Evolutionary conservation across 73 alveolate genomes (phyloP).

Genomic region (Paramecium bursaria): DNA sequence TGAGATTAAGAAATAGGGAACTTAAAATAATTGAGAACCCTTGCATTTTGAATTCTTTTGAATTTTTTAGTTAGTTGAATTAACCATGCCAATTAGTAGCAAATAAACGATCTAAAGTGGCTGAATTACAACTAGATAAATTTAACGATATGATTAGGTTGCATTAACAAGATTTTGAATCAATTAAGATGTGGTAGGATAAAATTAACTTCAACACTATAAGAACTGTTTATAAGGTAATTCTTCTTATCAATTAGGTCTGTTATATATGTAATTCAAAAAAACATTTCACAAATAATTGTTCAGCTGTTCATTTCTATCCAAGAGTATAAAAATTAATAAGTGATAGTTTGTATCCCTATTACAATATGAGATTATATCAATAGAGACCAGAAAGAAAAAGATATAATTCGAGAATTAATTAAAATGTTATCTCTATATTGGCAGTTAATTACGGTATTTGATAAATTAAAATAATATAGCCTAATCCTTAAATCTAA

Average conservation of each 20-base stretch:
- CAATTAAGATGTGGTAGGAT: conserved; percentile 38
- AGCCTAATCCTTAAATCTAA: conserved; percentile 6
- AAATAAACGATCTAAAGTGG: conserved; percentile 3
- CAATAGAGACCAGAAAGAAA: conserved; percentile 22
- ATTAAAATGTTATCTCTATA: conserved; percentile 7
- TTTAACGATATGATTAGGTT: conserved; percentile 16
- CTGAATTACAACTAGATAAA: background rate
- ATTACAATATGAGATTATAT: conserved; percentile 5
- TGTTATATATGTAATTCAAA: conserved; percentile 24
- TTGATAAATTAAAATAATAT: too few species aligned
- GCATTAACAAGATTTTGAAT: conserved; percentile 12
- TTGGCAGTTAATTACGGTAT: conserved; percentile 8
- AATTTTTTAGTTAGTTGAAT: background rate
- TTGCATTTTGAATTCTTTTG: conserved; percentile 1
- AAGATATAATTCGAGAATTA: background rate
- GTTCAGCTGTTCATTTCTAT: conserved; percentile 11
- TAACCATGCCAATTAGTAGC: conserved; percentile 5
- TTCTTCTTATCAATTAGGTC: background rate
- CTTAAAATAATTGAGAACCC: background rate
- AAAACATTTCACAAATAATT: background rate
- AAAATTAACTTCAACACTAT: background rate
- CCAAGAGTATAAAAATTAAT: conserved; percentile 12
- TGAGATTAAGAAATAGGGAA: background rate
- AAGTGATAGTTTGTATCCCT: conserved; percentile 7
- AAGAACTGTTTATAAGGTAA: conserved; percentile 19